These are phyloP conservation scores for Clarkia xantiana DNA, from an alignment of 345 rosid genomes.

Conservation along the genomic window DNA sequence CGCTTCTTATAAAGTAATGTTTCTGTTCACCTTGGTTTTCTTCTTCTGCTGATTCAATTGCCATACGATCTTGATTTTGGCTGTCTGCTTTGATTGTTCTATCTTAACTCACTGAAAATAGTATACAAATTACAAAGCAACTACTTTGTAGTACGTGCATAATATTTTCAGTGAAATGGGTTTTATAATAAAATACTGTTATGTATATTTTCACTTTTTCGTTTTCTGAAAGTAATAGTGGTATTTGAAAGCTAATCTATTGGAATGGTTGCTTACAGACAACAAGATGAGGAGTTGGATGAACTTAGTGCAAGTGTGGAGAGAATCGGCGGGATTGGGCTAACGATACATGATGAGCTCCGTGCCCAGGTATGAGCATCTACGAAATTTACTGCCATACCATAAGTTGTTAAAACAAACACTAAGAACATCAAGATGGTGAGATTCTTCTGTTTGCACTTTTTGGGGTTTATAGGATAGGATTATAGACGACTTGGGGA, in stretches of 20 bases:
- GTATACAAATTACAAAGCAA: too few relatives aligned
- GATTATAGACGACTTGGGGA: constrained; percentile 65
- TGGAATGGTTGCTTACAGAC: constrained; percentile 26
- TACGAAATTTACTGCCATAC: background rate
- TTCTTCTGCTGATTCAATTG: background rate
- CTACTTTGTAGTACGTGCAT: too few relatives aligned
- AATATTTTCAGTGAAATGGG: too few relatives aligned
- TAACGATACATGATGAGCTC: constrained; percentile 95
- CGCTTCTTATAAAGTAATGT: constrained; percentile 79
- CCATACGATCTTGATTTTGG: background rate
- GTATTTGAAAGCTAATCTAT: background rate
- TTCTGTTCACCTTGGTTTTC: constrained; percentile 4
- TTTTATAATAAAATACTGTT: too few relatives aligned
- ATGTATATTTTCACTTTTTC: too few relatives aligned
- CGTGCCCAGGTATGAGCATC: constrained; percentile 48
- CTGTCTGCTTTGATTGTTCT: too few relatives aligned
- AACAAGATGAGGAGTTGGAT: constrained; percentile 94
- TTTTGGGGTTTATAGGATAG: constrained; percentile 38
- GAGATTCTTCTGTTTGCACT: background rate
- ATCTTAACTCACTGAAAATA: too few relatives aligned
- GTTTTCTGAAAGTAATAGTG: background rate
- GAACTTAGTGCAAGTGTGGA: constrained; percentile 84
- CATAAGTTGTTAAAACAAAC: background rate
- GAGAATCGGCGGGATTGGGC: constrained; percentile 92
- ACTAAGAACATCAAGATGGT: background rate